Evolutionary conservation across 1,284 basidiomycete genomes (phyloP).

Genomic region (Malassezia cuniculi): DNA sequence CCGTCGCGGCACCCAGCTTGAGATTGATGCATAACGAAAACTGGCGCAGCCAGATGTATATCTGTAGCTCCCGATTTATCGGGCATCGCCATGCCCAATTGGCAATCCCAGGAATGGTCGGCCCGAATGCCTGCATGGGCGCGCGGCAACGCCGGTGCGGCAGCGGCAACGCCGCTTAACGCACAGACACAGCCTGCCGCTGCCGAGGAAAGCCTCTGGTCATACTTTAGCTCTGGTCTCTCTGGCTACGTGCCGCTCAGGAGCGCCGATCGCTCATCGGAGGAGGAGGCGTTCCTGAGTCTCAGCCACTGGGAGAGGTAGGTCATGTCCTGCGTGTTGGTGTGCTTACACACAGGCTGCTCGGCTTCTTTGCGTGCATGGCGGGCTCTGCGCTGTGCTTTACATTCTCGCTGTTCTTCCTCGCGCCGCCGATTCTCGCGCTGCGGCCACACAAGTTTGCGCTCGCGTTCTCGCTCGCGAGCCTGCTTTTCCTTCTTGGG

Average conservation of each 20-base stretch:
- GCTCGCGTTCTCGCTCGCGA: conserved; percentile 38
- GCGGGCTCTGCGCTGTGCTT: conserved; percentile 87
- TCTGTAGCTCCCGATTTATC: no score
- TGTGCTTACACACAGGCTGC: conserved; percentile 47
- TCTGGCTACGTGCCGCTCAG: conserved; percentile 74
- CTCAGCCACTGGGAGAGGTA: conserved; percentile 42
- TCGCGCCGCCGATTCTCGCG: conserved; percentile 61
- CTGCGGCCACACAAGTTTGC: conserved; percentile 38
- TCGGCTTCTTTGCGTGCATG: conserved; percentile 85
- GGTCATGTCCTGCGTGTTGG: conserved; percentile 2
- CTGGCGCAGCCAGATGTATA: no score
- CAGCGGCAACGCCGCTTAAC: no score
- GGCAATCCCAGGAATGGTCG: no score
- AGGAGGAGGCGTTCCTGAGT: conserved; percentile 77
- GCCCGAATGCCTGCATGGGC: no score
- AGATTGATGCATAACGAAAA: conserved; percentile 28
- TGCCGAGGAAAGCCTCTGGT: no score
- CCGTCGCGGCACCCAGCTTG: conserved; percentile 34
- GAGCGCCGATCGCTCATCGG: conserved; percentile 68
- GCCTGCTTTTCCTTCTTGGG: conserved; percentile 42
- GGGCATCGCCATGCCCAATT: no score
- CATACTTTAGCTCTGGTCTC: conserved; percentile 50
- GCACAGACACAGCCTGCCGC: no score
- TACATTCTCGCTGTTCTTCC: conserved; percentile 74
- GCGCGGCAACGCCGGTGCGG: no score